Evolutionary conservation across 1,139 yeast genomes (phyloP), one percentile per base, ranked within the genome.

Genomic region (Kurtzmaniella quercitrusa): DNA sequence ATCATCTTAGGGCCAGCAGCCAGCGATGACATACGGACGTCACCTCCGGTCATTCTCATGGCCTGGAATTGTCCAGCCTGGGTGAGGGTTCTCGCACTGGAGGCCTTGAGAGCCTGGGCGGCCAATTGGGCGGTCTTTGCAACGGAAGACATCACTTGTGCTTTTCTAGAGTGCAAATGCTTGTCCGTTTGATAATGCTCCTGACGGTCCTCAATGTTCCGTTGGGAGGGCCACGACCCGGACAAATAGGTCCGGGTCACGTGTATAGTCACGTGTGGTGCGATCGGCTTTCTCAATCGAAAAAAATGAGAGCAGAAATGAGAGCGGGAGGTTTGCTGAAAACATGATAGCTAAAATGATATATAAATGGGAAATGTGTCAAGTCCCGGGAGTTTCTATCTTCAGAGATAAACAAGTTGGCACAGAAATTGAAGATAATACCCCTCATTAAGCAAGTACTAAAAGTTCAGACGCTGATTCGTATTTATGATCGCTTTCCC

Each of bases 1-100:
- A 93, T 78, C 50, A 81, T 74, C 58, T 79, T 77, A 43, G 84
- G 68, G 33, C 78, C 80, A 19, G 80, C 60, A 39, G 71, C 65
- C 28, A 78, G 65, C 17, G 82, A 71, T 11, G 79, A 77, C 47
- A 62, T 53, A 60, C 80, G 71, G 17, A 42, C 21, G 43, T 57
- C 42, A 22, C 57, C 54, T 41, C 54, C 60, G 53, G 55, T 56
- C 71, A 63, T 67, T 64, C 69, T 66, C 53, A 65, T 45, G 33
- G 71, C 66, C 53, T 63, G 70, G 54, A 55, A 60, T 48, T 66
- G 63, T 42, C 72, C 67, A 33, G 66, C 54, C 43, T 53, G 59
- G 28, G 54, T 46, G 36, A 63, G 45, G 33, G 57, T 45, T 54
- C 66, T 54, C 53, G 56, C 52, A 32, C 51, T 50, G 41, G 46